Evolutionary conservation across 306 rosid genomes (phyloP).

Genomic region (Abrus precatorius): DNA sequence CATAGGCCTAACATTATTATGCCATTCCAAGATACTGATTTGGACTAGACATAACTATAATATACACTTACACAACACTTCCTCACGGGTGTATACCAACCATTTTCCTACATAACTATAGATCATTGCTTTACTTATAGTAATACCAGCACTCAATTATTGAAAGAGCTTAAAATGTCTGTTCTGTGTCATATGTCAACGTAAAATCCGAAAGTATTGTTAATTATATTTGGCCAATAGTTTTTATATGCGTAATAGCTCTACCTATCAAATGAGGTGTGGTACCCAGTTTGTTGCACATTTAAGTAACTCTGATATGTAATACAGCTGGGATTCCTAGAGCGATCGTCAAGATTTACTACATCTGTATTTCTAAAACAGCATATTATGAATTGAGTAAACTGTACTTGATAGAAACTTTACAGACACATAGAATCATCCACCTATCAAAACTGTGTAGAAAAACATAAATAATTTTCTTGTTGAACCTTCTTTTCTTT

Average conservation of each 20-base stretch:
- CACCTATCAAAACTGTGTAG: background rate
- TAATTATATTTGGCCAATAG: constrained; percentile 25
- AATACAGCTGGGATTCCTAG: constrained; percentile 19
- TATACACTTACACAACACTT: too few species aligned
- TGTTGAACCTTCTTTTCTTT: background rate
- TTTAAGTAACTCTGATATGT: constrained; percentile 14
- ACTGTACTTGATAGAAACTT: constrained; percentile 29
- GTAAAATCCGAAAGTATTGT: background rate
- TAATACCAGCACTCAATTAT: constrained; percentile 36
- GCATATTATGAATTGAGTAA: background rate
- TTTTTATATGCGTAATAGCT: constrained; percentile 26
- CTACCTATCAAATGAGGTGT: constrained; percentile 29
- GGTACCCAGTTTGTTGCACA: background rate
- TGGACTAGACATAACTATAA: background rate
- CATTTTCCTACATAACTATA: background rate
- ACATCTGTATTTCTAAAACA: constrained; percentile 25
- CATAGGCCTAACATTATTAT: constrained; percentile 37
- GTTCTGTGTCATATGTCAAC: constrained; percentile 31
- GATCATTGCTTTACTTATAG: background rate
- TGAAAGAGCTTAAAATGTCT: constrained; percentile 23
- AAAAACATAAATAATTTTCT: background rate
- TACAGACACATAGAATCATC: constrained; percentile 25
- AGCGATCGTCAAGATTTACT: constrained; percentile 4
- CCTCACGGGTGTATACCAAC: too few species aligned
- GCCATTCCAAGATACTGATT: constrained; percentile 35